These are phyloP conservation scores for Podospora fimiseda DNA, from an alignment of 495 filamentous ascomycete genomes.

Conservation along the genomic window DNA sequence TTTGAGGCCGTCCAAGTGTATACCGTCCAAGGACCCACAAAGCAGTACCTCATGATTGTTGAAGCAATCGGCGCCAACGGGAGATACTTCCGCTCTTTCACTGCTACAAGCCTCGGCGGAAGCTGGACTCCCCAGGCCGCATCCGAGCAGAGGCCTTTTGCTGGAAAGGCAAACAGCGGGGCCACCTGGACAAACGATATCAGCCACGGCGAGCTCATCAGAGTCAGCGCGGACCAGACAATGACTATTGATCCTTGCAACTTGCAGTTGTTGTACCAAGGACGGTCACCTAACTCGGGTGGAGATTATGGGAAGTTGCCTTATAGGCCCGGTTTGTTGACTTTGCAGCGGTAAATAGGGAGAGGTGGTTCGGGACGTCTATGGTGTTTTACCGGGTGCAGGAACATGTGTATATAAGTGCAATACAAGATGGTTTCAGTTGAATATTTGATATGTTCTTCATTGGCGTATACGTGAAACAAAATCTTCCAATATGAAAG, in stretches of 20 bases:
- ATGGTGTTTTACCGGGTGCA: background rate
- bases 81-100: conserved; percentile 61
- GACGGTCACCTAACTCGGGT: conserved; percentile 28
- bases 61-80: conserved; percentile 52
- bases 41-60: conserved; percentile 57
- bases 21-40: conserved; percentile 47
- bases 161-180: conserved; percentile 56
- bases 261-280: conserved; percentile 55
- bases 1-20: conserved; percentile 63
- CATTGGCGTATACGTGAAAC: too few relatives aligned
- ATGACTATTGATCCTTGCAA: conserved; percentile 53
- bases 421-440: background rate
- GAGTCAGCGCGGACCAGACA: conserved; percentile 49
- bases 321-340: conserved; percentile 48
- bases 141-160: conserved; percentile 50
- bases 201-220: conserved; percentile 55
- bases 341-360: conserved; percentile 23
- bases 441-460: too few relatives aligned
- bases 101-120: conserved; percentile 46
- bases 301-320: conserved; percentile 40
- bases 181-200: conserved; percentile 60
- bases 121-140: conserved; percentile 49
- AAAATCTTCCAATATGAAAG: too few relatives aligned
- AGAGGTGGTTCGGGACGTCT: background rate
- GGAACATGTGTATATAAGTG: background rate